Evolutionary conservation across 2,329 filamentous ascomycete genomes (phyloP), one percentile per base, ranked within the genome.

Genomic region (Botrytis byssoidea): DNA sequence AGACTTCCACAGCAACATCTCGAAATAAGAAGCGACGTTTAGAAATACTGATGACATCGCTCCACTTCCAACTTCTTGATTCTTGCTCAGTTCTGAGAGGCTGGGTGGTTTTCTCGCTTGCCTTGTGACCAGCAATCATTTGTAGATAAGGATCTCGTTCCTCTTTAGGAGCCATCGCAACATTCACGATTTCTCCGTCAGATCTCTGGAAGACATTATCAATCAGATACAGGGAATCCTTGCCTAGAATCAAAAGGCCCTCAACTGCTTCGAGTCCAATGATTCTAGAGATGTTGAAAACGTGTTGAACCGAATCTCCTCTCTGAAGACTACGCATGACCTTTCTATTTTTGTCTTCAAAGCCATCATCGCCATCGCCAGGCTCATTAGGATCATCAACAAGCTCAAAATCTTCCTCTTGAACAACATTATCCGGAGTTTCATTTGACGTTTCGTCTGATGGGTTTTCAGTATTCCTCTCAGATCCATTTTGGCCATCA

Each of bases 271-370:
- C 96, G 6, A 99, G 86, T 16, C 96, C 96, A 46, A 97, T 91
- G 72, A 99, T 95, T 18, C 96, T 91, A 25, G 96, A 98, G 68
- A 98, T 91, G 78, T 99, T 99, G 85, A 94, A 97, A 1, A 98
- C 94, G 73, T 93, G 92, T 81, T 98, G 93, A 2, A 99, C 95
- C 73, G 95, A 89, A 79, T 99, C 96, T 8, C 95, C 94, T 20
- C 92, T 92, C 78, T 97, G 92, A 18, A 99, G 86, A 76, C 94
- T 95, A 70, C 96, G 89, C 94, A 98, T 97, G 63, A 99, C 95
- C 82, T 98, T 98, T 63, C 97, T 89, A 80, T 99, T 98, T 85
- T 98, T 98, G 82, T 99, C 97, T 82, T 99, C 97, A 76, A 97
- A 97, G 1, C 91, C 91, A 77, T 92, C 90, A 22, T 90, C 89